Evolutionary conservation across 352 stramenopile genomes (phyloP).

Genomic region (Pythium scleroteichum): DNA sequence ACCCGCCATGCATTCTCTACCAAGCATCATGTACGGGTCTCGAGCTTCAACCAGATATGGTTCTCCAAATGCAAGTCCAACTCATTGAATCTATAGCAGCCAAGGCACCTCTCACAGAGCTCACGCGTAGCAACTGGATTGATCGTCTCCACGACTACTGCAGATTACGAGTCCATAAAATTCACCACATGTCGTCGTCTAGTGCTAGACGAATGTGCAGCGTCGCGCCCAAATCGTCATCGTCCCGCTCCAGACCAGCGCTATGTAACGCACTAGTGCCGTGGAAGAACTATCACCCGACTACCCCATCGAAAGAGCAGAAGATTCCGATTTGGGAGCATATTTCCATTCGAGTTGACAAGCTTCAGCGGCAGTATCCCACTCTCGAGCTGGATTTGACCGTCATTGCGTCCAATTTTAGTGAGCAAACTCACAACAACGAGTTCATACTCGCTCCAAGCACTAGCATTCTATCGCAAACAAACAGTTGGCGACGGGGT

Average conservation of each 20-base stretch:
- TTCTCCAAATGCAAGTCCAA: too few species aligned
- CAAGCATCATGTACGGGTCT: conserved; percentile 3
- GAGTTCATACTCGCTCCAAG: neutral
- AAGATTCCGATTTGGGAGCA: too few species aligned
- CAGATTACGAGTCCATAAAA: too few species aligned
- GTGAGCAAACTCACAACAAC: neutral
- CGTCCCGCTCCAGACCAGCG: neutral
- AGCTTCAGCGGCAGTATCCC: conserved; percentile 2
- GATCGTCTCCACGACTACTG: conserved; percentile 15
- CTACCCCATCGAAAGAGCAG: too few species aligned
- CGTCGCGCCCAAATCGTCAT: too few species aligned
- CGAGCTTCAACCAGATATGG: neutral
- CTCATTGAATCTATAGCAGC: neutral
- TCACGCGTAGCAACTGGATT: conserved; percentile 18
- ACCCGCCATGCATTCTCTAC: conserved; percentile 16
- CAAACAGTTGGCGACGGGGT: conserved; percentile 21
- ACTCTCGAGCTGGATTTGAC: neutral
- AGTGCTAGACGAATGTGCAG: neutral
- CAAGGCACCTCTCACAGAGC: neutral
- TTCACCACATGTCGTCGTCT: neutral
- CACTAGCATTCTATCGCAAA: neutral
- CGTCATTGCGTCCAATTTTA: neutral
- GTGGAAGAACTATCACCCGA: too few species aligned
- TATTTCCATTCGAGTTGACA: neutral
- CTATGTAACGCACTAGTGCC: neutral